These are phyloP conservation scores for Podaxis mareebaensis DNA, from an alignment of 768 basidiomycete genomes.

Conservation along the genomic window DNA sequence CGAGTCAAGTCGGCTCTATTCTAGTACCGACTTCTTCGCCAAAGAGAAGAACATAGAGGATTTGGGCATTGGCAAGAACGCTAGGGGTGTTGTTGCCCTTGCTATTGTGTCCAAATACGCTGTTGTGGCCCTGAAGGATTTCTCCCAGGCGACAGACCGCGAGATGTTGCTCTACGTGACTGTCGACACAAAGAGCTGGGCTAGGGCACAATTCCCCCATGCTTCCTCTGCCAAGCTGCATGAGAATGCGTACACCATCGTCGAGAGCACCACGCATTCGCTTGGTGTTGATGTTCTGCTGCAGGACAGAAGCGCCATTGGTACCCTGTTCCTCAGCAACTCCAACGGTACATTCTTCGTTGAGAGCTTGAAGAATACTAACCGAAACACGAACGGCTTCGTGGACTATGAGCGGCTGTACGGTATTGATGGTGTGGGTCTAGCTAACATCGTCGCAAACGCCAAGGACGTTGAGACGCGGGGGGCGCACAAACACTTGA, in stretches of 20 bases:
- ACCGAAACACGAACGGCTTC: constrained; percentile 83
- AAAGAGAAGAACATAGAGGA: constrained; percentile 69
- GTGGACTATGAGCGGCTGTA: constrained; percentile 92
- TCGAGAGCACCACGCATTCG: constrained; percentile 92
- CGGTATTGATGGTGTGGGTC: constrained; percentile 86
- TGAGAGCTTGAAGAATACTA: constrained; percentile 88
- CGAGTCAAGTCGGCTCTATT: constrained; percentile 73
- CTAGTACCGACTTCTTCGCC: constrained; percentile 83
- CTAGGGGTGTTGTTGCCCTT: constrained; percentile 88
- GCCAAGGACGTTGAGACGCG: constrained; percentile 80
- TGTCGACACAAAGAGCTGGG: constrained; percentile 82
- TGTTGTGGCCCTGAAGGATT: constrained; percentile 84
- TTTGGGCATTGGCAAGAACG: constrained; percentile 82
- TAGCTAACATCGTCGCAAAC: constrained; percentile 87
- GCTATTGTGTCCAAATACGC: constrained; percentile 93
- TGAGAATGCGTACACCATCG: constrained; percentile 94
- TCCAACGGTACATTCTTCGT: constrained; percentile 96
- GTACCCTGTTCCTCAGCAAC: constrained; percentile 94
- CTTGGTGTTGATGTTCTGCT: constrained; percentile 92
- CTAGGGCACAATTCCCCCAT: constrained; percentile 91
- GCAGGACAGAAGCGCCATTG: constrained; percentile 63
- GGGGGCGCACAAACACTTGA: constrained; percentile 68
- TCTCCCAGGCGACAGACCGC: constrained; percentile 50
- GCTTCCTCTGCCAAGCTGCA: constrained; percentile 67
- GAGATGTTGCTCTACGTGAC: constrained; percentile 89